Percentiles rank a stretch among this genome's conserved stretches.
These are phyloP conservation scores for Haplographium delicatum DNA, from an alignment of 495 filamentous ascomycete species.

Conservation along the genomic window DNA sequence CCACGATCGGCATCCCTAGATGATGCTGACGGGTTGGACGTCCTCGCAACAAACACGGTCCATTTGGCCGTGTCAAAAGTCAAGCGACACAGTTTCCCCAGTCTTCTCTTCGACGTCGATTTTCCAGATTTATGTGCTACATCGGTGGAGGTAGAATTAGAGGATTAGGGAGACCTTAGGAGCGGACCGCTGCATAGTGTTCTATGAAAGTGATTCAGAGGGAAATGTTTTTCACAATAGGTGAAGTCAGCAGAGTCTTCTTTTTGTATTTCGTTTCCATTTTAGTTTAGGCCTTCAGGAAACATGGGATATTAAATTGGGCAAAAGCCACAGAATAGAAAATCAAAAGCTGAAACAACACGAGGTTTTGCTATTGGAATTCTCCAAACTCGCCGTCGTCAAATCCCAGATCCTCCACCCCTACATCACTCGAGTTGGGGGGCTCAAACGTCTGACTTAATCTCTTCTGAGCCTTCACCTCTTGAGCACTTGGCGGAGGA, in stretches of 20 bases:
- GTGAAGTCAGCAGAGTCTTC: not conserved
- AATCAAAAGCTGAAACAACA: not conserved
- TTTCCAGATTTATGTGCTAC: too few species aligned
- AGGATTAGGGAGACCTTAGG: too few species aligned
- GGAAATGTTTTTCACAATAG: not conserved
- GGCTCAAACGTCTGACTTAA: slow-evolving; percentile 29
- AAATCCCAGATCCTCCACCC: slow-evolving; percentile 52
- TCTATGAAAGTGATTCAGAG: not conserved
- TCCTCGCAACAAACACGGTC: not conserved
- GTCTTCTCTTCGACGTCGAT: too few species aligned
- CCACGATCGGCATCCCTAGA: slow-evolving; percentile 1
- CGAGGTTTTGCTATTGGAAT: slow-evolving; percentile 37
- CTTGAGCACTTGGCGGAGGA: slow-evolving; percentile 57
- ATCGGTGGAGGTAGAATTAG: too few species aligned
- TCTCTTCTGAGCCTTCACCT: slow-evolving; percentile 47
- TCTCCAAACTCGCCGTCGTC: slow-evolving; percentile 65
- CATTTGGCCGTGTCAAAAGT: not conserved
- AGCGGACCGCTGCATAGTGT: too few species aligned
- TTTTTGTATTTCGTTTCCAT: not conserved
- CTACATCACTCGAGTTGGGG: slow-evolving; percentile 18
- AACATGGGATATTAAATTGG: not conserved
- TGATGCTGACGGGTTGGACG: not conserved
- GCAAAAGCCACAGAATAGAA: slow-evolving; percentile 24
- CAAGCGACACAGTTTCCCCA: slow-evolving; percentile 7
- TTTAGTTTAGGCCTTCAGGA: not conserved